Base-by-base conservation (phyloP, 129 eudicot genomes). In the Gnaphalium uliginosum region DNA sequence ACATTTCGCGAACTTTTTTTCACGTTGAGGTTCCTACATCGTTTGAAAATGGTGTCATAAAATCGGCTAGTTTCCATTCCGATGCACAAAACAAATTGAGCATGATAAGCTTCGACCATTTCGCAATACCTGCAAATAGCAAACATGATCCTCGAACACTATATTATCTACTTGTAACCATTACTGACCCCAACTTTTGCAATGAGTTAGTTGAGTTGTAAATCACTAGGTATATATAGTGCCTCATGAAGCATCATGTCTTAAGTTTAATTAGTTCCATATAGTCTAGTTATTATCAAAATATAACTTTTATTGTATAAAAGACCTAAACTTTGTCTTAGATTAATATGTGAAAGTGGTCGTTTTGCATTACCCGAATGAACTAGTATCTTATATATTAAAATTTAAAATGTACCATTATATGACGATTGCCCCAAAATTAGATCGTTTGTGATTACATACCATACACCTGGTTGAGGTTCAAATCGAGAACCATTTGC, bases 401-500 rank as follows among this genome's bases (percentile, higher is more conserved):
- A n/a, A n/a, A n/a, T n/a, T n/a, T n/a, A n/a, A n/a, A n/a, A 64
- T 8, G 35, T 66, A 66, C 41, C 8, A 67, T 65, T 3, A 10
- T 67, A 4, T 58, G 0, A 58, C 26, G 2, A 22, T 37, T 39
- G 7, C 19, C 5, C 30, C 37, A n/a, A 5, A 2, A 63, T 21
- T 0, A 0, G 62, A 29, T 69, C 59, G 73, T 43, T 14, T 14
- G 22, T 27, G 26, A 27, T 69, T n/a, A 84, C 95, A 5, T 60
- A 91, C 97, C 95, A 88, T 79, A 91, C 85, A 58, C 97, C 95
- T 3, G 90, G 87, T 60, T 84, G 84, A 29, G 88, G 92, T n/a
- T 81, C 84, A 77, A 87, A 86, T 19, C 79, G 88, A 3, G 87
- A 86, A 51, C 87, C 92, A 18, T 88, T 85, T 26, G 66, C 71